phyloP scores from a whole-genome alignment of 108 stramenopile species.

The Nitzschia sp. region DNA sequence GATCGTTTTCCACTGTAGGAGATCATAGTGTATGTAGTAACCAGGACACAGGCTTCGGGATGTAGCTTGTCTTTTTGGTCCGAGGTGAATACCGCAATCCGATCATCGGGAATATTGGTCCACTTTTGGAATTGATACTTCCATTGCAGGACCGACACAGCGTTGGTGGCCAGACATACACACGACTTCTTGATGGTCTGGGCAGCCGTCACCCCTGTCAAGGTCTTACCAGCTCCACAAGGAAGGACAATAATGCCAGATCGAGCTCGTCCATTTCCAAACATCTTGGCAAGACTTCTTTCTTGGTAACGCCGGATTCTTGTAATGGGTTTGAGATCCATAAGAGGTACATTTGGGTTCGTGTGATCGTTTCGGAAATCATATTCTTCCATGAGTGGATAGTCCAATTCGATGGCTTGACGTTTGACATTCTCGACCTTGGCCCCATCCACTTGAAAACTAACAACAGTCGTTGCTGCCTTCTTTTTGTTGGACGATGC shows the following conservation, averaged over 20 bases:
- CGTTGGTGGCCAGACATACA: conserved; percentile 94
- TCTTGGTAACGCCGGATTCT: conserved; percentile 96
- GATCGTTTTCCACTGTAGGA: conserved; percentile 86
- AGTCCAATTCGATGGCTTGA: conserved; percentile 85
- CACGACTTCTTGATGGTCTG: conserved; percentile 94
- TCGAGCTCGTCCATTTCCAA: conserved; percentile 98
- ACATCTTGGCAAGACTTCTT: conserved; percentile 92
- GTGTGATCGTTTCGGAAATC: conserved; percentile 92
- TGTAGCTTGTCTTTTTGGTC: conserved; percentile 91
- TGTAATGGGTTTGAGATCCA: conserved; percentile 94
- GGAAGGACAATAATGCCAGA: conserved; percentile 99
- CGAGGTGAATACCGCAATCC: conserved; percentile 90
- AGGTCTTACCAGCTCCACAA: conserved; percentile 97
- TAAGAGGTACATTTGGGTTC: conserved; percentile 79
- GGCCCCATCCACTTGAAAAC: conserved; percentile 70
- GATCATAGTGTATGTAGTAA: conserved; percentile 99
- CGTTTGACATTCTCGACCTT: conserved; percentile 89
- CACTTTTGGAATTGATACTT: conserved; percentile 92
- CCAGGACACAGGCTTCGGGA: conserved; percentile 86
- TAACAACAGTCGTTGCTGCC: conserved; percentile 55
- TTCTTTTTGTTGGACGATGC: conserved; percentile 19
- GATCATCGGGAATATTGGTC: conserved; percentile 88
- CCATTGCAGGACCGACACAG: conserved; percentile 97
- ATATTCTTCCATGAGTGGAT: conserved; percentile 94
- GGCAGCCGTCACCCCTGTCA: conserved; percentile 98